These are phyloP conservation scores for Schizothecium vesticola DNA, from an alignment of 495 filamentous ascomycete species.

Conservation along the genomic window DNA sequence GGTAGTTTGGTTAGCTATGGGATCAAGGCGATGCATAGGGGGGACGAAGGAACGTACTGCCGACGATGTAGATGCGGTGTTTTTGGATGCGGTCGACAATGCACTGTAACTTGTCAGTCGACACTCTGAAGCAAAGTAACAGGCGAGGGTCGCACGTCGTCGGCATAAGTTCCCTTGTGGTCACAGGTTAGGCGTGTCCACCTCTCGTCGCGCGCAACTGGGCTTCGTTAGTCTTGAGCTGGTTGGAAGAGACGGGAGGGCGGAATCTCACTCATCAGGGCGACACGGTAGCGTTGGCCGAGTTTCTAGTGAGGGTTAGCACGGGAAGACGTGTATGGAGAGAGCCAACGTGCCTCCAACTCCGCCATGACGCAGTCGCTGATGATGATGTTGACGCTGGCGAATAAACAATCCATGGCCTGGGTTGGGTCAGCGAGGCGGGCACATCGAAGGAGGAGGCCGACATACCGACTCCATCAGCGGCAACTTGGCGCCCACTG, in stretches of 20 bases:
- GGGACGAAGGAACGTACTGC: conserved; percentile 23
- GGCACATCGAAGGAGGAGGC: neutral
- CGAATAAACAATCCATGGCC: conserved; percentile 69
- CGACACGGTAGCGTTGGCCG: conserved; percentile 82
- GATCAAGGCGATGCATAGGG: neutral
- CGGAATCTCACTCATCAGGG: conserved; percentile 49
- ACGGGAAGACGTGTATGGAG: neutral
- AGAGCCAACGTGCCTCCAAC: conserved; percentile 1
- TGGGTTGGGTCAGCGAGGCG: neutral
- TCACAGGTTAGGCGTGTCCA: conserved; percentile 81
- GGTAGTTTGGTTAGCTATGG: neutral
- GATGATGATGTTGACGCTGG: conserved; percentile 63
- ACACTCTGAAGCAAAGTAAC: no score
- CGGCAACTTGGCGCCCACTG: conserved; percentile 84
- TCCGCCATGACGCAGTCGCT: conserved; percentile 57
- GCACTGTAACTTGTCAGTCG: conserved; percentile 40
- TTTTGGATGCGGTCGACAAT: conserved; percentile 78
- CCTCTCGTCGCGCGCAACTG: conserved; percentile 84
- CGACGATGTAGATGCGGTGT: conserved; percentile 80
- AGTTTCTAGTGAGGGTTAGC: conserved; percentile 63
- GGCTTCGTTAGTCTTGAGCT: conserved; percentile 4
- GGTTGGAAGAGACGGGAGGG: no score
- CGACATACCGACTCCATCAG: conserved; percentile 60
- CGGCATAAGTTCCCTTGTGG: conserved; percentile 89
- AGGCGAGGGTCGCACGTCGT: conserved; percentile 49